Evolutionary conservation across 768 basidiomycete species (phyloP), one percentile per base, ranked within the genome.

Genomic region (Suillus fuscotomentosus): DNA sequence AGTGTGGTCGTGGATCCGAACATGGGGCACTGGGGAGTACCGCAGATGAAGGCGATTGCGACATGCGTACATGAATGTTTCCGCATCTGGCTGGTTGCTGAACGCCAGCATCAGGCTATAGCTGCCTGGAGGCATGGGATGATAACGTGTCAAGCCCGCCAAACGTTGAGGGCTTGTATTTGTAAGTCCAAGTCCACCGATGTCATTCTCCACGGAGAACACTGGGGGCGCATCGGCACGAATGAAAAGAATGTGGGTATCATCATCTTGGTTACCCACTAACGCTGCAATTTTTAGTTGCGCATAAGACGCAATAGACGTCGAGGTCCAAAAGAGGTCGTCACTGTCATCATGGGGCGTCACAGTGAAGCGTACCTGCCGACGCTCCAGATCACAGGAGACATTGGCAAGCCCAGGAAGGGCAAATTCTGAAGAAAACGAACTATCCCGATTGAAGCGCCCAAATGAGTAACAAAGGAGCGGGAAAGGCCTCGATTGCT

Each of bases 341-440:
- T 51, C 27, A 41, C 2, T 27, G 5, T 22, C 45, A 11, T 39
- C n/a, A 14, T 64, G 2, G 27, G 11, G 70, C 66, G 66, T 67
- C 70, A 67, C 61, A 51, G 71, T 73, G 43, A 81, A 72, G 67
- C 74, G 71, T 62, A 81, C 65, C 17, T 65, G 64, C 45, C 65
- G 72, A 14, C 65, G 71, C 55, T 77, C 75, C 56, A 78, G 62
- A 68, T 81, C 76, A 69, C 79, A 80, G 65, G 77, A 72, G 65
- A 81, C 71, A 39, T 70, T 67, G 53, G 77, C 70, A 38, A 53
- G 42, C 56, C 75, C 78, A 47, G 63, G 51, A 22, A 65, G 68
- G 20, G 66, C 60, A 7, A 72, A 68, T 63, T 80, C 78, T 11
- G 73, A 65, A 22, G 77, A 75, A 64, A 80, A 80, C 2, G 71